Base-by-base conservation (phyloP, 495 filamentous ascomycete genomes). In the Apiosordaria backusii region DNA sequence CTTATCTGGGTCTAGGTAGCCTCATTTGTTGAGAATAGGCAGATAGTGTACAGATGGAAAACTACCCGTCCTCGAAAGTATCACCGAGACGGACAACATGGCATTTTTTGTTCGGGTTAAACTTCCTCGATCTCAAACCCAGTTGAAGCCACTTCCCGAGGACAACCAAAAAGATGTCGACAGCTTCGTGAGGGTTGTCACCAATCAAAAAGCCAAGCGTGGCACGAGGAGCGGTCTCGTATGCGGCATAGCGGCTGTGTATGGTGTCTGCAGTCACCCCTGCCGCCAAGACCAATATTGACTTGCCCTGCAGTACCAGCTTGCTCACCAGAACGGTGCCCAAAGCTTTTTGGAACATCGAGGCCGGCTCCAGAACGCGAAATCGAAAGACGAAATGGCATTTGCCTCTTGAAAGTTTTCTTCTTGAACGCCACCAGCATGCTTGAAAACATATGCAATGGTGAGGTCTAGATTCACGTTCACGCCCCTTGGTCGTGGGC, bases 211-310 rank as follows among this genome's bases (percentile, higher is more conserved):
- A 55, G 22, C 52, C 22, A 23, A 55, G 52, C 52, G 52, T 55
- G 52, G 52, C 52, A 45, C 35, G 35, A 45, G 35, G 35, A 45
- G 35, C 35, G 52, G 52, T 55, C 52, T 55, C 52, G 19, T 55
- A 55, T 55, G 52, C n/a, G 52, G 52, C 52, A 55, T 55, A 55
- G 52, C 52, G 52, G 52, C 19, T 55, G 0, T 1, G n/a, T 23
- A 6, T 19, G 22, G 22, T 21, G 52, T 23, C 15, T 55, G 52
- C 52, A 55, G 52, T 4, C 9, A 55, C 52, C 52, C 52, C 52
- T 55, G 52, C 18, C 18, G n/a, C 52, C 52, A 55, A 55, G 52
- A 55, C n/a, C 52, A 55, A 19, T 19, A 19, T 19, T 23, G n/a
- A 50, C 22, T 55, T 19, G 9, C 52, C n/a, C 21, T 18, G 52